Evolutionary conservation across 768 basidiomycete species (phyloP), one percentile per base, ranked within the genome.

Genomic region (Suillus tomentosus): DNA sequence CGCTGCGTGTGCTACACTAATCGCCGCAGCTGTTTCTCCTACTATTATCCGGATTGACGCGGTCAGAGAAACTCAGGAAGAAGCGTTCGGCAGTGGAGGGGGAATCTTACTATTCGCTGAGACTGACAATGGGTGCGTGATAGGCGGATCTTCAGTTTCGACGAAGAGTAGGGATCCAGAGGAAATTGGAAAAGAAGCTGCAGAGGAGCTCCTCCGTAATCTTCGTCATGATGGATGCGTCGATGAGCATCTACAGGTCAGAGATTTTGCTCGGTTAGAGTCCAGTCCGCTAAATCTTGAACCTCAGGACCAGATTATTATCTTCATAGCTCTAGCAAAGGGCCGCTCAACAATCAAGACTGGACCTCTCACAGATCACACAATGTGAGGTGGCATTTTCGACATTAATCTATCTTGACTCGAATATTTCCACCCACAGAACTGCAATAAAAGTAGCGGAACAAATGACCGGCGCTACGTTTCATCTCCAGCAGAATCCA

Each of bases 51-150:
- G 73, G 19, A 76, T 89, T 6, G 69, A 80, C 8, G 82, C 87
- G 15, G 66, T 73, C 53, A 72, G 83, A 53, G 86, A 88, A 65
- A 77, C 72, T 40, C 78, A 80, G 40, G 73, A 76, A 15, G 73
- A 81, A 53, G 78, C 80, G 2, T 77, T 78, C n/a, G 90, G 90
- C 0, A 82, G 81, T 4, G 91, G 91, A 2, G 88, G 87, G 43
- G 90, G 91, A 0, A 85, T 92, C 62, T 79, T 91, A 2, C 73
- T 92, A 15, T 91, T 89, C 88, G 91, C 90, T 0, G 87, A 91
- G 74, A 83, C 91, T 27, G 84, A 84, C 43, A 80, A 79, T 15
- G 90, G 89, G 1, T 90, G 89, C 54, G 72, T 87, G 37, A 79
- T 92, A 22, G 89, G 86, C 1, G 91, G 90, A 3, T 88, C 87